phyloP scores from a whole-genome alignment of 106 monocot species.

The Dioscorea zingiberensis region DNA sequence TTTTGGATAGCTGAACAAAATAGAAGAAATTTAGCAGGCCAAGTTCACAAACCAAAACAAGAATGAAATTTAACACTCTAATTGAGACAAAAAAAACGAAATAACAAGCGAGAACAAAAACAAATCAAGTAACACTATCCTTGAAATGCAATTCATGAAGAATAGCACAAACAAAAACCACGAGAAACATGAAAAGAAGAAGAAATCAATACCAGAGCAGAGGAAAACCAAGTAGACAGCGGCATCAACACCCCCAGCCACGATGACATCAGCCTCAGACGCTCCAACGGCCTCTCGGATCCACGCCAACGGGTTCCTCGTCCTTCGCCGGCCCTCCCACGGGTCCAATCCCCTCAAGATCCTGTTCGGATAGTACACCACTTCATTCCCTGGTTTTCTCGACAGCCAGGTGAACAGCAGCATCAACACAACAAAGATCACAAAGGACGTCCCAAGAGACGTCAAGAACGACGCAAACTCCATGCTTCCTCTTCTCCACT shows the following conservation, averaged over 20 bases:
- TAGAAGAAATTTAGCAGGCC: too few relatives aligned
- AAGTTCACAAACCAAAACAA: too few relatives aligned
- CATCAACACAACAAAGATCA: constrained; percentile 65
- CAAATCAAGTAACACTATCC: too few relatives aligned
- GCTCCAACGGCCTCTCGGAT: constrained; percentile 57
- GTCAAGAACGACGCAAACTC: constrained; percentile 79
- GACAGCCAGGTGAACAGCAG: constrained; percentile 69
- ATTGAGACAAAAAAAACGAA: too few relatives aligned
- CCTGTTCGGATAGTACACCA: constrained; percentile 75
- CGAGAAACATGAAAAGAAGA: too few relatives aligned
- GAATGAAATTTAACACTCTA: too few relatives aligned
- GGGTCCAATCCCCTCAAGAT: constrained; percentile 49
- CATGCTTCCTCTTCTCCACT: constrained; percentile 24
- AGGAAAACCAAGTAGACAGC: constrained; percentile 88
- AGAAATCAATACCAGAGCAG: constrained; percentile 36
- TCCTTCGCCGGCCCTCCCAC: constrained; percentile 24
- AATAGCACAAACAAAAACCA: too few relatives aligned
- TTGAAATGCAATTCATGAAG: too few relatives aligned
- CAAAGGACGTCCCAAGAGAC: constrained; percentile 69
- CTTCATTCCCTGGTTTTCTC: constrained; percentile 57
- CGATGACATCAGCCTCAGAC: constrained; percentile 63
- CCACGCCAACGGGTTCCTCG: constrained; percentile 66
- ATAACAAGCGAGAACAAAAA: too few relatives aligned
- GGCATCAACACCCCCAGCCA: constrained; percentile 65
- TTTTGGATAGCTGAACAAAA: too few relatives aligned